These are phyloP conservation scores for Pythium guiyangense DNA, from an alignment of 352 stramenopile species.

Conservation along the genomic window DNA sequence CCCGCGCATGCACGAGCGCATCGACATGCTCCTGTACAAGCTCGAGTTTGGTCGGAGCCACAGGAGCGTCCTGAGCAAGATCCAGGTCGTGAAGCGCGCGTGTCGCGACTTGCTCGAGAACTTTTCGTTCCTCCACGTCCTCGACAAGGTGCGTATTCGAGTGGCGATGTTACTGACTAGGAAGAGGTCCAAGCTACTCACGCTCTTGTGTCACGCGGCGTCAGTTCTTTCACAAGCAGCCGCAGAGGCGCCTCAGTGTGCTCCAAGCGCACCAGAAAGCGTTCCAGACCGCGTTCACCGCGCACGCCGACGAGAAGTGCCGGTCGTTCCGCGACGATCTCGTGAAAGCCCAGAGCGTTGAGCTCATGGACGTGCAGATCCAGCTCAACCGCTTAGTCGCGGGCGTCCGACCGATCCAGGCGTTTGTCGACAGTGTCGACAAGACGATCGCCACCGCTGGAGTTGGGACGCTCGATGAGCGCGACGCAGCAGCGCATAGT, in stretches of 20 bases:
- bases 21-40: conserved; percentile 78
- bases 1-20: conserved; percentile 45
- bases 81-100: conserved; percentile 56
- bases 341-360: conserved; percentile 39
- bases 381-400: conserved; percentile 52
- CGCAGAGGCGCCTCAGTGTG: conserved; percentile 26
- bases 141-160: conserved; percentile 30
- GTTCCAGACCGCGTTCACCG: conserved; percentile 34
- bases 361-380: conserved; percentile 62
- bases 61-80: conserved; percentile 31
- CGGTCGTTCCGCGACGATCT: conserved; percentile 54
- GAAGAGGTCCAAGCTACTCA: neutral
- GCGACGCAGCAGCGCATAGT: conserved; percentile 33
- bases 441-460: neutral
- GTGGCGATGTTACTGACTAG: neutral
- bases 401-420: conserved; percentile 35
- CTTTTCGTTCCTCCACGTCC: conserved; percentile 46
- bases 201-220: too few relatives aligned
- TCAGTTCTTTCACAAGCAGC: conserved; percentile 45
- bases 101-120: conserved; percentile 70
- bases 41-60: conserved; percentile 53
- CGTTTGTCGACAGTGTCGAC: conserved; percentile 33
- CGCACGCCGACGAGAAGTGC: conserved; percentile 46
- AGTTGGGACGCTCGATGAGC: conserved; percentile 15
- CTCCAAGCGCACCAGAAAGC: conserved; percentile 22